Base-by-base conservation (phyloP, 2,329 filamentous ascomycete genomes). In the Ophiostoma populinum region DNA sequence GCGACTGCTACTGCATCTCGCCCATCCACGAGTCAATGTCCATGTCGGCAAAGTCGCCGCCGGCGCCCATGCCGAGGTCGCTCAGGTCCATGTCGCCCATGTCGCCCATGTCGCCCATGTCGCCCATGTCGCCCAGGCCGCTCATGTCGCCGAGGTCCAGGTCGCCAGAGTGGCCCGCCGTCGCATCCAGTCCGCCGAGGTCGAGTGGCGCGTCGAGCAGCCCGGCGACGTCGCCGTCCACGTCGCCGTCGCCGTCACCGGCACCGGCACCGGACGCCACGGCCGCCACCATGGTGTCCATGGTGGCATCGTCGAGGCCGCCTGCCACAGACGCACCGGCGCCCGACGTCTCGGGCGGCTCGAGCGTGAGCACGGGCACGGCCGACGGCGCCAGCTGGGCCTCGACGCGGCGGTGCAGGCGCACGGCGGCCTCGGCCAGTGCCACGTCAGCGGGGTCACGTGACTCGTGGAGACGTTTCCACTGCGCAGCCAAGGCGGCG, bases 381-480 rank as follows among this genome's bases (percentile, higher is more conserved):
- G 44, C 38, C 17, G 37, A 39, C 18, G 43, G 42, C 22, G 58
- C 56, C 58, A 79, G 63, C 48, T 77, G 74, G n/a, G 66, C 63
- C 51, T 81, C 74, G 9, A 80, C 73, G 3, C 64, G 61, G 18
- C 74, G 61, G 48, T 76, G 60, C 7, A 80, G 61, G 7, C 75
- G 68, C 8, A 77, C 67, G 11, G 73, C 55, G 7, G 65, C 65
- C 50, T 80, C 75, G 2, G 73, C 72, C 29, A 68, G 55, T 13
- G 57, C 53, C 2, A 61, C 56, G 39, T 78, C 72, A 34, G 17
- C 37, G 3, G 40, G 27, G 12, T 31, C 19, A 8, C 19, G 32
- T n/a, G 56, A 56, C 45, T 66, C 64, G 24, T 73, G 64, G 0
- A 71, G 56, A 39, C 56, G 59, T 40, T 63, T 63, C 38, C 67